Evolutionary conservation across 805 yeast genomes (phyloP).

Genomic region (Saccharomycopsis sp.): DNA sequence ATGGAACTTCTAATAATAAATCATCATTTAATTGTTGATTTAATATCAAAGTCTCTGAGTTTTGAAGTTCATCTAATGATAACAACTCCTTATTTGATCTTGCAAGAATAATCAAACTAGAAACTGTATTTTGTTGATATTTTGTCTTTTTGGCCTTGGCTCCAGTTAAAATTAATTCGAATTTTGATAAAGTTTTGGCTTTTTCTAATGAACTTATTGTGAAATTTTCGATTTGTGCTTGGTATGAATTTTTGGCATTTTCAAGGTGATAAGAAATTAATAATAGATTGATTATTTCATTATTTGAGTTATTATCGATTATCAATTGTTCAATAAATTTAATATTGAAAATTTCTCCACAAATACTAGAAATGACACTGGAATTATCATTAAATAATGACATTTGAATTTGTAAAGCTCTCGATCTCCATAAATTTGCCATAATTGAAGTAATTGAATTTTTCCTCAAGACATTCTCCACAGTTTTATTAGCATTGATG

Average conservation of each 20-base stretch:
- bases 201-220: constrained; percentile 43
- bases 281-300: too few relatives aligned
- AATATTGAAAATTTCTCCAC: background rate
- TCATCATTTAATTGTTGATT: constrained; percentile 63
- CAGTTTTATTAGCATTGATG: too few relatives aligned
- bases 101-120: constrained; percentile 73
- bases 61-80: constrained; percentile 22
- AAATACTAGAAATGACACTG: constrained; percentile 28
- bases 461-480: too few relatives aligned
- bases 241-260: constrained; percentile 50
- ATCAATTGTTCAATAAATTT: background rate
- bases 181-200: constrained; percentile 48
- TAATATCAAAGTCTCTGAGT: constrained; percentile 33
- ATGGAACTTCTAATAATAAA: constrained; percentile 62
- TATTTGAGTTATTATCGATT: constrained; percentile 23
- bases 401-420: constrained; percentile 54
- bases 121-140: constrained; percentile 59
- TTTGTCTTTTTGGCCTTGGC: constrained; percentile 82
- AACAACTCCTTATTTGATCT: constrained; percentile 27
- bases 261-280: constrained; percentile 52
- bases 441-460: background rate
- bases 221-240: constrained; percentile 53
- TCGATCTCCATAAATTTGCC: constrained; percentile 59
- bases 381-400: constrained; percentile 57
- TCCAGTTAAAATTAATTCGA: constrained; percentile 68